Evolutionary conservation across 805 yeast species (phyloP).

Genomic region (Suhomyces canberraensis): DNA sequence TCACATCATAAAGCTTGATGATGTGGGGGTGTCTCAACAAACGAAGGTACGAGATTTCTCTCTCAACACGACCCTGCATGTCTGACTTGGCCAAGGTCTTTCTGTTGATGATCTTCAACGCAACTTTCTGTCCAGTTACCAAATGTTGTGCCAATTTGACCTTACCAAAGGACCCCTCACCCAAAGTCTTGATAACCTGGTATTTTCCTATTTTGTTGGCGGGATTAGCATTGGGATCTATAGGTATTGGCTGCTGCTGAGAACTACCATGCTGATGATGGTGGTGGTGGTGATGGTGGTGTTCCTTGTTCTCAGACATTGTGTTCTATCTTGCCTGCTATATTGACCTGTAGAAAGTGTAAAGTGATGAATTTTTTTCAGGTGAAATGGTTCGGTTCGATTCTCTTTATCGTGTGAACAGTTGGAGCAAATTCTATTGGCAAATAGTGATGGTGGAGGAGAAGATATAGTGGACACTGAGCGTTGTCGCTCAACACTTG

Average conservation of each 20-base stretch:
- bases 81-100: constrained; percentile 29
- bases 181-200: constrained; percentile 27
- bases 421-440: too few species aligned
- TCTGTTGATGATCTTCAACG: constrained; percentile 27
- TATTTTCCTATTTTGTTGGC: constrained; percentile 69
- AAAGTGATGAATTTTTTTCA: too few species aligned
- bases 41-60: constrained; percentile 28
- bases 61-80: constrained; percentile 29
- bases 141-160: constrained; percentile 29
- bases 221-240: constrained; percentile 23
- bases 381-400: too few species aligned
- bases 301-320: constrained; percentile 6
- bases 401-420: too few species aligned
- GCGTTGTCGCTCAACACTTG: too few species aligned
- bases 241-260: constrained; percentile 3
- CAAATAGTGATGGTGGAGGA: too few species aligned
- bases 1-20: constrained; percentile 30
- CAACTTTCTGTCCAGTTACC: constrained; percentile 27
- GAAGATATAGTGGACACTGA: too few species aligned
- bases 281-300: constrained; percentile 18
- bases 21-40: constrained; percentile 30
- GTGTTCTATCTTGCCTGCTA: too few species aligned
- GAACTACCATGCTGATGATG: constrained; percentile 15
- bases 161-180: constrained; percentile 32
- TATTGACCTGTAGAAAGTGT: too few species aligned